phyloP scores from a whole-genome alignment of 495 filamentous ascomycete genomes.

The Sordaria brevicollis region DNA sequence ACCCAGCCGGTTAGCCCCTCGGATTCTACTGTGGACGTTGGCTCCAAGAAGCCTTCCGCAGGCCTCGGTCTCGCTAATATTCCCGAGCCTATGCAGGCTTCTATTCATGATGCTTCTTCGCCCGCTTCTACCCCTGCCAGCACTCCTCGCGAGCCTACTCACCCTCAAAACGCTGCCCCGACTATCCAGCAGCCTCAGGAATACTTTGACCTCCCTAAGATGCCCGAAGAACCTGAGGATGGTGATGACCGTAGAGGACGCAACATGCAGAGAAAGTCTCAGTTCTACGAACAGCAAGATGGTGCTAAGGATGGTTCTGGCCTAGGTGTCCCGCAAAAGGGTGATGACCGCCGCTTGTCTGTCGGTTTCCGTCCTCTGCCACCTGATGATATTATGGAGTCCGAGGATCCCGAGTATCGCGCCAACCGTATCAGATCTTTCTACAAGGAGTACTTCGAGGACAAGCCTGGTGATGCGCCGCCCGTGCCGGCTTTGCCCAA shows the following conservation, averaged over 20 bases:
- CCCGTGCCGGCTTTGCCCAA: conserved; percentile 48
- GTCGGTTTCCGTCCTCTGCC: conserved; percentile 90
- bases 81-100: conserved; percentile 8
- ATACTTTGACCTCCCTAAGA: conserved; percentile 15
- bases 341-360: conserved; percentile 63
- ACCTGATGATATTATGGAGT: conserved; percentile 54
- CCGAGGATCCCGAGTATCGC: conserved; percentile 86
- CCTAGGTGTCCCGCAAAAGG: conserved; percentile 44
- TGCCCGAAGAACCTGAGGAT: conserved; percentile 3
- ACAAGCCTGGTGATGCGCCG: conserved; percentile 37
- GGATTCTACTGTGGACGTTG: conserved; percentile 16
- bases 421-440: conserved; percentile 96
- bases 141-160: conserved; percentile 2
- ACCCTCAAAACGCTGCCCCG: conserved; percentile 1
- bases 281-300: conserved; percentile 23
- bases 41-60: conserved; percentile 3
- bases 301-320: conserved; percentile 23
- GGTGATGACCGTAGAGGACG: conserved; percentile 19
- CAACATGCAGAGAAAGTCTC: conserved; percentile 25
- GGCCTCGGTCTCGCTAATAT: conserved; percentile 13
- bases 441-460: conserved; percentile 99
- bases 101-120: conserved; percentile 11
- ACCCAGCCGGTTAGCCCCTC: conserved; percentile 11
- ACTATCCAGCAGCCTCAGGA: conserved; percentile 19
- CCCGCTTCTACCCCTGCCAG: conserved; percentile 5